Evolutionary conservation across 1,139 yeast genomes (phyloP), one percentile per base, ranked within the genome.

Genomic region (Scheffersomyces lignicola): DNA sequence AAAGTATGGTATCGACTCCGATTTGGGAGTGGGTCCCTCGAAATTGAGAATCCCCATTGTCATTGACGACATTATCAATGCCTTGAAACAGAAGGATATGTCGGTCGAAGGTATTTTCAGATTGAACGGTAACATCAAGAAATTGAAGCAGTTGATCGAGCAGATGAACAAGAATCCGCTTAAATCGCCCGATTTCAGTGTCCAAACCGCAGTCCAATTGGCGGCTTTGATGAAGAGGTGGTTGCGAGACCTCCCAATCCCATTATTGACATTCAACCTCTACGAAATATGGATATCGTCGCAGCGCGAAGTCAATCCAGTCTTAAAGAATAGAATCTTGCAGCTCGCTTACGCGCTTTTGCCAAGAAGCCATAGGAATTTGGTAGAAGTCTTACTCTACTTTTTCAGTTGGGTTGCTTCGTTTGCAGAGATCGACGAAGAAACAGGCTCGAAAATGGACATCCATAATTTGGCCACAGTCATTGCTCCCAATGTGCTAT

Each of bases 341-440:
- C 87, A 83, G 45, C 62, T 90, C 40, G 74, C 85, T 3, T 86
- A 89, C 52, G 78, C 95, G 38, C 66, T 92, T 70, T 65, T 94
- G 28, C 97, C 97, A 1, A 70, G 83, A 41, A 73, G 80, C 17
- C 87, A 90, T 54, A 76, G 98, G 36, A 95, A 89, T 55, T 73
- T 88, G 34, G 71, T 90, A 36, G 98, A 94, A 55, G 96, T 90
- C 4, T 65, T 94, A 34, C 69, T 90, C 24, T 82, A 83, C 44
- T 94, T 94, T 58, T 77, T 94, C 57, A 83, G 83, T 58, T 92
- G 98, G 97, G 95, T 90, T 2, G 90, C 97, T 0, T 87, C 97
- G 5, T 94, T 94, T 62, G 86, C 97, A 1, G 92, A 87, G 48
- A 78, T 85, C 42, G 94, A 84, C 50, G 88, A 84, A 49, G 87